These are phyloP conservation scores for Xylaria cubensis DNA, from an alignment of 495 filamentous ascomycete genomes.

Conservation along the genomic window DNA sequence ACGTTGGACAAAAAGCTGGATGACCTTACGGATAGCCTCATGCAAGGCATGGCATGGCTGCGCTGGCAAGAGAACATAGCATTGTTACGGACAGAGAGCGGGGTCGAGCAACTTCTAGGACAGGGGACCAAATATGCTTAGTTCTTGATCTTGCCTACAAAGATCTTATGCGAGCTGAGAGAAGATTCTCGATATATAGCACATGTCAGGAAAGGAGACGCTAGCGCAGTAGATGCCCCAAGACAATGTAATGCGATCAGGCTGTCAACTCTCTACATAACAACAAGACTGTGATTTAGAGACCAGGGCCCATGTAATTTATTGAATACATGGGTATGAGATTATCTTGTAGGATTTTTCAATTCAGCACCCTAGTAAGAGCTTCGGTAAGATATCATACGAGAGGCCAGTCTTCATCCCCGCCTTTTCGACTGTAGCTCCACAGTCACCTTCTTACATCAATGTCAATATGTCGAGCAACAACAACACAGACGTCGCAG, in stretches of 20 bases:
- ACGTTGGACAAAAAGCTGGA: constrained; percentile 71
- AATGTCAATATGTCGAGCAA: constrained; percentile 11
- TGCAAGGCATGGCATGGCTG: constrained; percentile 87
- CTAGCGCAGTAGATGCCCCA: neutral
- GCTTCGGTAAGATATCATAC: neutral
- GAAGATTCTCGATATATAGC: neutral
- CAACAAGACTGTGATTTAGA: neutral
- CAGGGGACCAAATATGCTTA: neutral
- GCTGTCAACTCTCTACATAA: neutral
- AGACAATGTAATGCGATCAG: neutral
- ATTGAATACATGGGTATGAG: neutral
- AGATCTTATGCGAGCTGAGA: neutral
- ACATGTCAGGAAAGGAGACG: neutral
- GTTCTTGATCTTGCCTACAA: neutral
- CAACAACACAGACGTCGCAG: neutral
- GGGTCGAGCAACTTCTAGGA: constrained; percentile 31
- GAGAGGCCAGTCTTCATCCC: neutral
- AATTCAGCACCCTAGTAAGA: neutral
- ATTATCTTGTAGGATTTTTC: neutral
- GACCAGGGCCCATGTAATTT: neutral
- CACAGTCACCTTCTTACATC: neutral
- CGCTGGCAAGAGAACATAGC: constrained; percentile 78
- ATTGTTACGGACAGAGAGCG: constrained; percentile 47
- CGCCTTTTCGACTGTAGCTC: neutral
- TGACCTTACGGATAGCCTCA: constrained; percentile 87